Percentiles rank a stretch among this genome's conserved stretches.
Evolutionary conservation across 441 rosid species (phyloP).

Genomic region (Populus hybrid): DNA sequence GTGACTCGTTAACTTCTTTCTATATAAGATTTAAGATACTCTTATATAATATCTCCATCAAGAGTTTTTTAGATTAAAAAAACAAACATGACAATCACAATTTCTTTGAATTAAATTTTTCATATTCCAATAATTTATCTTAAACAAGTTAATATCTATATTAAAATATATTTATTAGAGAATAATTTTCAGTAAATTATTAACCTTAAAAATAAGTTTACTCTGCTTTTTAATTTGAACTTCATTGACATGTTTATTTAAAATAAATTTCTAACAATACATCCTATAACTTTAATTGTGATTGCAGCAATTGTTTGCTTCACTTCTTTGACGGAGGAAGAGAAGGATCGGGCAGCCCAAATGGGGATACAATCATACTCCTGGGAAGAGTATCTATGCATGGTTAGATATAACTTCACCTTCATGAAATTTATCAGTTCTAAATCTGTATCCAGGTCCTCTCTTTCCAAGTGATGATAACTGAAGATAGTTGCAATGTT

Average conservation of each 20-base stretch:
- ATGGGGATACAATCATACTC: conserved; percentile 53
- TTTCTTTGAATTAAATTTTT: too few relatives aligned
- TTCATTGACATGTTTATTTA: background rate
- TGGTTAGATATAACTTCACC: conserved; percentile 43
- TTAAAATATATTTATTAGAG: too few relatives aligned
- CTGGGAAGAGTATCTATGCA: conserved; percentile 69
- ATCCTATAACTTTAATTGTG: conserved; percentile 20
- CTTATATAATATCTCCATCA: background rate
- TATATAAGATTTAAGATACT: too few relatives aligned
- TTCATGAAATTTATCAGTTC: background rate
- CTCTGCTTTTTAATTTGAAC: background rate
- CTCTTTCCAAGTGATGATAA: background rate
- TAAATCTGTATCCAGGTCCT: background rate
- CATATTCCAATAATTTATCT: background rate
- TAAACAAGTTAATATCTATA: too few relatives aligned
- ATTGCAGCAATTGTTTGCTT: conserved; percentile 76
- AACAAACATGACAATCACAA: too few relatives aligned
- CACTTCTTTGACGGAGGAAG: conserved; percentile 53
- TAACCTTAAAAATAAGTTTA: background rate
- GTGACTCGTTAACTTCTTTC: too few relatives aligned
- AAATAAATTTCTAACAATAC: conserved; percentile 1
- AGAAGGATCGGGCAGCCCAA: conserved; percentile 44
- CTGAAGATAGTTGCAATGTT: background rate
- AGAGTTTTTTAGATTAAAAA: too few relatives aligned
- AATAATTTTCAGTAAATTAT: background rate